A percentile compares a stretch with the other conserved stretches of the same genome.
phyloP scores from a whole-genome alignment of 208 protist species.

The Angomonas ambiguus region DNA sequence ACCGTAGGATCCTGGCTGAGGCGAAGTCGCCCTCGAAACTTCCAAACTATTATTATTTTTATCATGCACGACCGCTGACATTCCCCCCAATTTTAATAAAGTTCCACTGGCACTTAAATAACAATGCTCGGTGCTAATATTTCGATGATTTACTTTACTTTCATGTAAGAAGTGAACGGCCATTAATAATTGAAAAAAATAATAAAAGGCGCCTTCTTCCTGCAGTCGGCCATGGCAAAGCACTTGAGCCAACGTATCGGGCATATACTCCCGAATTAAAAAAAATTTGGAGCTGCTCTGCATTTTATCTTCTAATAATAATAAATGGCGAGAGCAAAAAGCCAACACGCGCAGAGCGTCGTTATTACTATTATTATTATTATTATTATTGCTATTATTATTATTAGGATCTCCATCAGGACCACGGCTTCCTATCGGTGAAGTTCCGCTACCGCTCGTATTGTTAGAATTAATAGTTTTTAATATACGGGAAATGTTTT shows the following conservation, averaged over 20 bases:
- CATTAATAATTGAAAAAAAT: constrained; percentile 85
- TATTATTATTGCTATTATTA: background rate
- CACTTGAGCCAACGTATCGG: constrained; percentile 64
- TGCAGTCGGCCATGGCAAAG: constrained; percentile 33
- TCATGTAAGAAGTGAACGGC: constrained; percentile 75
- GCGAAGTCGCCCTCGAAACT: background rate
- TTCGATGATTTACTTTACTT: constrained; percentile 24
- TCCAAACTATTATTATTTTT: constrained; percentile 21
- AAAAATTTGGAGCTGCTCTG: constrained; percentile 27
- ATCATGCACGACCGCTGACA: constrained; percentile 67
- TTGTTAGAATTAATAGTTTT: background rate
- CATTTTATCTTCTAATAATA: constrained; percentile 32
- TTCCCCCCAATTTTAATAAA: constrained; percentile 54
- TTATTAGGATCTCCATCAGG: background rate
- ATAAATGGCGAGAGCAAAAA: constrained; percentile 20
- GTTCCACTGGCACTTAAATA: constrained; percentile 76
- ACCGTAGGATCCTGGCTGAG: constrained; percentile 28
- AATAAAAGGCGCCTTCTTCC: constrained; percentile 61
- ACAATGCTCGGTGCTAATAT: constrained; percentile 40
- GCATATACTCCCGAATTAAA: constrained; percentile 25
- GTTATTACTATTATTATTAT: constrained; percentile 8
- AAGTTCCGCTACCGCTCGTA: background rate
- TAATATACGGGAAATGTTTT: constrained; percentile 11
- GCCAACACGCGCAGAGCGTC: constrained; percentile 19
- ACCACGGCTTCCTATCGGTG: background rate